Percentiles rank a stretch among this genome's conserved stretches.
Conservation (phyloP, 1,284 basidiomycete genomes). For the Apiotrichum akiyoshidainum region DNA sequence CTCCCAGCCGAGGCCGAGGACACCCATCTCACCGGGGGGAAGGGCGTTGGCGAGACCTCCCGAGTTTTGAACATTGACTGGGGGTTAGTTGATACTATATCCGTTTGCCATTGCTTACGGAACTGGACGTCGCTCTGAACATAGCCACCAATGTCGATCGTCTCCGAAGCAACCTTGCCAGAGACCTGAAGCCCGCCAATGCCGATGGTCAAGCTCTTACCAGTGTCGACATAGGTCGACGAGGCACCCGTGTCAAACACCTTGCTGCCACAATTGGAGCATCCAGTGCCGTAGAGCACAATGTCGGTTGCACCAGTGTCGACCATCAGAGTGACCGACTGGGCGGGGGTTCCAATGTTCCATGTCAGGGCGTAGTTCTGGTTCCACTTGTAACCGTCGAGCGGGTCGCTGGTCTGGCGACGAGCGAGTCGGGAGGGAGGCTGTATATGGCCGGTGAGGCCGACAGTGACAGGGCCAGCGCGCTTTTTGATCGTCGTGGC, state of each 20-base stretch:
- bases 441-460: not conserved
- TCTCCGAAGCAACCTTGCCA: not conserved
- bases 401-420: not conserved
- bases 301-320: slow-evolving; percentile 51
- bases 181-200: not conserved
- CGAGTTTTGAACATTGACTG: slow-evolving; percentile 43
- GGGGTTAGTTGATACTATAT: slow-evolving; percentile 50
- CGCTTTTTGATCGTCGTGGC: not conserved
- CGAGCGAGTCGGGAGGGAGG: no score
- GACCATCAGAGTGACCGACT: slow-evolving; percentile 52
- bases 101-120: slow-evolving; percentile 7
- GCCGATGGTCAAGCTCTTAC: not conserved
- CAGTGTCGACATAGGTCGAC: slow-evolving; percentile 58
- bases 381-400: slow-evolving; percentile 3
- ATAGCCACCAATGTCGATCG: slow-evolving; percentile 57
- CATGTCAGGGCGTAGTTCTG: not conserved
- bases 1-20: not conserved
- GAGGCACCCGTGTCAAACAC: slow-evolving; percentile 51
- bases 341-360: slow-evolving; percentile 43
- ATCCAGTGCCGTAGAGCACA: not conserved
- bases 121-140: slow-evolving; percentile 63
- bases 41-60: slow-evolving; percentile 18
- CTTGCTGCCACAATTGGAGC: not conserved
- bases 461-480: not conserved
- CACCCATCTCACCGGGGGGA: not conserved